Evolutionary conservation across 2,329 filamentous ascomycete species (phyloP).

Genomic region (Lomentospora prolificans): DNA sequence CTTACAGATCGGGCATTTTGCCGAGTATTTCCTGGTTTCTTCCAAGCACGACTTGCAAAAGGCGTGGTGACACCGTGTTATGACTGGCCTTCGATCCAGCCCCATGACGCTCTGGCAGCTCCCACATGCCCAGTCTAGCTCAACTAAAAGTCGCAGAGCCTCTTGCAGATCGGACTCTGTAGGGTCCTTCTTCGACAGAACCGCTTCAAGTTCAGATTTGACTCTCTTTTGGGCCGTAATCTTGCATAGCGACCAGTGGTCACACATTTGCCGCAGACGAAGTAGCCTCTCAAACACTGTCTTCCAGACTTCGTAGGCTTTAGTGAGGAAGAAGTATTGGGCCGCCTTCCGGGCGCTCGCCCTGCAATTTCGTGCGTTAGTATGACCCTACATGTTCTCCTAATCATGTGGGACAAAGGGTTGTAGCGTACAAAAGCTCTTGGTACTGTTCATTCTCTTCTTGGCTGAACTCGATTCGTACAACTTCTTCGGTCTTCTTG

Average conservation of each 20-base stretch:
- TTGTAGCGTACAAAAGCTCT: slow-evolving; percentile 46
- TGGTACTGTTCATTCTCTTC: slow-evolving; percentile 73
- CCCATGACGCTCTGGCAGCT: slow-evolving; percentile 64
- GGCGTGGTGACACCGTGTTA: slow-evolving; percentile 75
- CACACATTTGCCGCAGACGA: slow-evolving; percentile 75
- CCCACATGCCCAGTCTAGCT: slow-evolving; percentile 61
- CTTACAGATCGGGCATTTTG: slow-evolving; percentile 79
- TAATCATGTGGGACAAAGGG: too few species aligned
- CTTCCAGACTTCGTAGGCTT: slow-evolving; percentile 11
- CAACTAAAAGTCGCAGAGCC: slow-evolving; percentile 65
- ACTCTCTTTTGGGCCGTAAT: slow-evolving; percentile 62
- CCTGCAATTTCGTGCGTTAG: slow-evolving; percentile 27
- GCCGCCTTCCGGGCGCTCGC: slow-evolving; percentile 51
- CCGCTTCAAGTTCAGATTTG: slow-evolving; percentile 53
- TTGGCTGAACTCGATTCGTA: slow-evolving; percentile 61
- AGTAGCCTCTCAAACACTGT: slow-evolving; percentile 70
- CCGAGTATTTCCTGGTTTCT: slow-evolving; percentile 62
- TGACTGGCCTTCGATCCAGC: slow-evolving; percentile 55
- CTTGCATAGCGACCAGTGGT: slow-evolving; percentile 75
- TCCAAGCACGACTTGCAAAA: slow-evolving; percentile 70
- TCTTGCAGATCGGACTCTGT: slow-evolving; percentile 65
- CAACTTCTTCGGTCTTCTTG: slow-evolving; percentile 65
- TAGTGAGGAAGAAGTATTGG: slow-evolving; percentile 40
- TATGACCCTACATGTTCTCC: background rate
- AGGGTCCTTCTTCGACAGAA: slow-evolving; percentile 42